phyloP scores from a whole-genome alignment of 2,329 filamentous ascomycete genomes.

The Nemania serpens region DNA sequence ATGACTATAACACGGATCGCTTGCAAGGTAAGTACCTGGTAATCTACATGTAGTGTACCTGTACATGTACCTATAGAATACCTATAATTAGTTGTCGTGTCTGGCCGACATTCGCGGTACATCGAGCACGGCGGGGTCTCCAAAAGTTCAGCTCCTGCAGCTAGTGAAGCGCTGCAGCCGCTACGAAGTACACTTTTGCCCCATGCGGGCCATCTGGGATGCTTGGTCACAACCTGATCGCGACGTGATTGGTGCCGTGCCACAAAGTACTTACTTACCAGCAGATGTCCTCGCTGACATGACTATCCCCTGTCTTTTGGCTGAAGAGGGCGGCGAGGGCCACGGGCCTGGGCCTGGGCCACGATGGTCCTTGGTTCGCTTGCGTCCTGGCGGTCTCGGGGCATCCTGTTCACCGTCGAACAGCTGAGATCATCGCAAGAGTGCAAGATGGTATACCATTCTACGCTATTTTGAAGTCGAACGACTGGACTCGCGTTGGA shows the following conservation, averaged over 20 bases:
- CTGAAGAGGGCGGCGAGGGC: background rate
- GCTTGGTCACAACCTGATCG: conserved; percentile 19
- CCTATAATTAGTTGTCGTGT: too few relatives aligned
- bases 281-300: conserved; percentile 15
- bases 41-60: too few relatives aligned
- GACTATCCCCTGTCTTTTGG: conserved; percentile 11
- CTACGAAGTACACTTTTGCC: conserved; percentile 2
- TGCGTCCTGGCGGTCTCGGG: background rate
- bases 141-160: conserved; percentile 39
- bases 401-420: too few relatives aligned
- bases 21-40: too few relatives aligned
- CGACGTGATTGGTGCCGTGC: conserved; percentile 28
- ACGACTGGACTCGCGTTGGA: background rate
- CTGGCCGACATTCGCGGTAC: background rate
- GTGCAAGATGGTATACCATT: too few relatives aligned
- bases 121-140: conserved; percentile 14
- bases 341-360: conserved; percentile 12
- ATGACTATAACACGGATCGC: too few relatives aligned
- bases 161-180: conserved; percentile 16
- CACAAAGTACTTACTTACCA: background rate
- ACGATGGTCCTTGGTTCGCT: background rate
- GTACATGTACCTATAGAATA: too few relatives aligned
- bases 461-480: background rate
- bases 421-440: too few relatives aligned
- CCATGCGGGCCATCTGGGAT: conserved; percentile 24